A percentile compares a stretch with the other conserved stretches of the same genome.
These are phyloP conservation scores for Pseudonectria buxi DNA, from an alignment of 2,329 filamentous ascomycete genomes.

Conservation along the genomic window DNA sequence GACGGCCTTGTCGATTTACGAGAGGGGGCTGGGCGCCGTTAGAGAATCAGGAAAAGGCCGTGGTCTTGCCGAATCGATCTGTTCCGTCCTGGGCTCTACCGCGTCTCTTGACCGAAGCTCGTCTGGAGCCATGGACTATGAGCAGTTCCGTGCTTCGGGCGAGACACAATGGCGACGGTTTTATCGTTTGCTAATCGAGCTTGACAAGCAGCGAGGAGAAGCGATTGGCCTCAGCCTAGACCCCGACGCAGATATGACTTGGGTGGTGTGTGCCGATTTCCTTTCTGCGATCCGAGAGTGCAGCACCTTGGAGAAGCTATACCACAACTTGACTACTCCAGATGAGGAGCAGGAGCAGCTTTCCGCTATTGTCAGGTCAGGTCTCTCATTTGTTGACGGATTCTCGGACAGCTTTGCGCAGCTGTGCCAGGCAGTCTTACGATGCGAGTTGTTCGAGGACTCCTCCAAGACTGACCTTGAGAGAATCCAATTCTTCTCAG, in stretches of 20 bases:
- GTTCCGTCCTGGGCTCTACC: constrained; percentile 62
- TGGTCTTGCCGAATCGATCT: constrained; percentile 69
- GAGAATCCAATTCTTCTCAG: constrained; percentile 71
- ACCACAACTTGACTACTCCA: constrained; percentile 56
- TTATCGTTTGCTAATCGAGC: constrained; percentile 75
- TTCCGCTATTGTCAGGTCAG: constrained; percentile 61
- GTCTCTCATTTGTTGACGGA: constrained; percentile 60
- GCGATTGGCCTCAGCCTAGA: constrained; percentile 74
- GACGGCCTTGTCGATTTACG: constrained; percentile 75
- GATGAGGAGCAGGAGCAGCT: constrained; percentile 48
- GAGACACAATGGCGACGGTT: constrained; percentile 86
- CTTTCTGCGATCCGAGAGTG: constrained; percentile 74
- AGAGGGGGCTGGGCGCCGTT: constrained; percentile 47
- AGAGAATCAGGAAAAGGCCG: constrained; percentile 38
- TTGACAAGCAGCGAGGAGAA: constrained; percentile 81
- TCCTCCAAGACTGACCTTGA: constrained; percentile 63
- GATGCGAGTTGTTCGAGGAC: constrained; percentile 68
- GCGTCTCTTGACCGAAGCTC: constrained; percentile 56
- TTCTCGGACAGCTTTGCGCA: constrained; percentile 65
- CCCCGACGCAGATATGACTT: constrained; percentile 61
- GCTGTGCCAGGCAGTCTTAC: constrained; percentile 59
- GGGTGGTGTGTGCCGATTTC: constrained; percentile 78
- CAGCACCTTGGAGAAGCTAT: constrained; percentile 67
- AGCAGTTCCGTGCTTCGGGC: constrained; percentile 64
- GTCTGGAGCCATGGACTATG: constrained; percentile 64